Percentiles rank a stretch among this genome's conserved stretches.
Conservation (phyloP, 2,329 filamentous ascomycete species). For the Colletotrichum chlorophyti region DNA sequence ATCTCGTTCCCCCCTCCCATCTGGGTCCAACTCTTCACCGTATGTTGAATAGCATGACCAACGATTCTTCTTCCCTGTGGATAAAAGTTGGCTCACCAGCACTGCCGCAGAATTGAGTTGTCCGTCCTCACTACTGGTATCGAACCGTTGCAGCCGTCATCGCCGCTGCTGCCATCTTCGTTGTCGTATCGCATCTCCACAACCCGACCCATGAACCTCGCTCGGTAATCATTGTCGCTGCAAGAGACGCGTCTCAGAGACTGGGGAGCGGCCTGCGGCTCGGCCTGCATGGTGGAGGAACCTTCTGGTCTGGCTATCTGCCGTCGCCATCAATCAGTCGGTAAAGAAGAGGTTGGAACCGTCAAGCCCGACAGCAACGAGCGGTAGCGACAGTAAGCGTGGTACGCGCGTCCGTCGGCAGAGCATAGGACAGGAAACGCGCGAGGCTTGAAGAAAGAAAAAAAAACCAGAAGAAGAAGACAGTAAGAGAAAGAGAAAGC, state of each 20-base stretch:
- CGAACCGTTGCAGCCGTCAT: constrained; percentile 11
- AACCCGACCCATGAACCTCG: constrained; percentile 21
- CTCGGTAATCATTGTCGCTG: constrained; percentile 11
- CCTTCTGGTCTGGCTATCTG: constrained; percentile 21
- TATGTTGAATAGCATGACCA: constrained; percentile 28
- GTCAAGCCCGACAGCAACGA: background rate
- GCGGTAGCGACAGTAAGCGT: background rate
- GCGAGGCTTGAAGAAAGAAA: background rate
- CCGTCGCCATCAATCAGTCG: constrained; percentile 19
- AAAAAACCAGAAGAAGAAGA: background rate
- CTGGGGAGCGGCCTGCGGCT: constrained; percentile 22
- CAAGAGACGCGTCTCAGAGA: constrained; percentile 26
- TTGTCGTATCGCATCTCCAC: background rate
- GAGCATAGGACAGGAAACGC: background rate
- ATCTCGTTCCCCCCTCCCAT: constrained; percentile 28
- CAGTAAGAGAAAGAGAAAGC: background rate
- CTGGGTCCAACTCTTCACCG: constrained; percentile 28
- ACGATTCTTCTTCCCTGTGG: constrained; percentile 20
- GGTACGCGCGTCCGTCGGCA: background rate
- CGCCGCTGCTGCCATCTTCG: constrained; percentile 8
- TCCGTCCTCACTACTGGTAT: constrained; percentile 11
- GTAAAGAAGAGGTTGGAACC: background rate
- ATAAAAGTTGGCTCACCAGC: constrained; percentile 26
- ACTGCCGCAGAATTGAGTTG: constrained; percentile 5
- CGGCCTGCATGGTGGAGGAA: constrained; percentile 26